A percentile compares a stretch with the other conserved stretches of the same genome.
phyloP scores from a whole-genome alignment of 371 early-diverging fungal genomes.

The Rhizomucor pusillus region DNA sequence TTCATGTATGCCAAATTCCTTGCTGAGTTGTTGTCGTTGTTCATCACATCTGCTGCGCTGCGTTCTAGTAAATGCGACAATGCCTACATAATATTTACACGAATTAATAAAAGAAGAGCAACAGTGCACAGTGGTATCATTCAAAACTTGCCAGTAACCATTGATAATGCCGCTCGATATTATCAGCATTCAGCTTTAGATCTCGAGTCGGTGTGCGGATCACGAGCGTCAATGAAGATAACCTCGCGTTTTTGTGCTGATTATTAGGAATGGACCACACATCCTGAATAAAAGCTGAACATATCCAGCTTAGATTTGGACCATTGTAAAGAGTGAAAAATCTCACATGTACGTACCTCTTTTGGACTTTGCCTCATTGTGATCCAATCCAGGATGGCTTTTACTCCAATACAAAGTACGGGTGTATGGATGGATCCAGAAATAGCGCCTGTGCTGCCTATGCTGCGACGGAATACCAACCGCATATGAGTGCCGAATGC shows the following conservation, averaged over 20 bases:
- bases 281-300: constrained; percentile 50
- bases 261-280: constrained; percentile 52
- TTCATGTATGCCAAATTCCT: no score
- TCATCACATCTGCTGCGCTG: no score
- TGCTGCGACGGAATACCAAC: no score
- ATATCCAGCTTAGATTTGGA: constrained; percentile 12
- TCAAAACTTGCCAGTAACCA: constrained; percentile 57
- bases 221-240: constrained; percentile 56
- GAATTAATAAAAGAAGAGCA: no score
- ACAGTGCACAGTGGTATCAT: no score
- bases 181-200: constrained; percentile 67
- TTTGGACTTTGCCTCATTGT: constrained; percentile 51
- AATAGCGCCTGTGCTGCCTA: constrained; percentile 65
- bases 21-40: no score
- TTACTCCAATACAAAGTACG: constrained; percentile 77
- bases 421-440: constrained; percentile 88
- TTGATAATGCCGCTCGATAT: constrained; percentile 64
- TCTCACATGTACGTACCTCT: constrained; percentile 38
- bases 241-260: constrained; percentile 33
- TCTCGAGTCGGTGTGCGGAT: constrained; percentile 66
- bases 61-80: no score
- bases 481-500: constrained; percentile 62
- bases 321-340: background rate
- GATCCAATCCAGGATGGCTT: constrained; percentile 62
- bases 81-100: no score